Percentiles rank a stretch among this genome's conserved stretches.
Evolutionary conservation across 495 filamentous ascomycete genomes (phyloP).

Genomic region (Aspergillus homomorphus): DNA sequence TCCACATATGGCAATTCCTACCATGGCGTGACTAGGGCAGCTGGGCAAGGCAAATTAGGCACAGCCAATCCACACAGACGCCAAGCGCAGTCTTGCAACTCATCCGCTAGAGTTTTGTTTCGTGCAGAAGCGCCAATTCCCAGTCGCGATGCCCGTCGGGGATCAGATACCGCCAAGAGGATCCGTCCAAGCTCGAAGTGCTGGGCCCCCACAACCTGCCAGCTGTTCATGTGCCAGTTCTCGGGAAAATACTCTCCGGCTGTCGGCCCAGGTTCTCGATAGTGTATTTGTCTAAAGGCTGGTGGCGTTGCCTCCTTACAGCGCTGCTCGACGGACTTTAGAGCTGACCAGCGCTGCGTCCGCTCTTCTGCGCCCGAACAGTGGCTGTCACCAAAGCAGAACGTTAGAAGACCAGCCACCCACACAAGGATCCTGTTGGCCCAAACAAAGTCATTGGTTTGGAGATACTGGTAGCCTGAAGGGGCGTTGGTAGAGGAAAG

Average conservation of each 20-base stretch:
- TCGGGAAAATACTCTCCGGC: conserved; percentile 26
- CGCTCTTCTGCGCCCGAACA: neutral
- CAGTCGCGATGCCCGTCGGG: neutral
- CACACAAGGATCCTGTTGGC: conserved; percentile 27
- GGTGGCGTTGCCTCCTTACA: conserved; percentile 8
- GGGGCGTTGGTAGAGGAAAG: conserved; percentile 30
- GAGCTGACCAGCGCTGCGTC: neutral
- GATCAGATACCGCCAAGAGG: conserved; percentile 20
- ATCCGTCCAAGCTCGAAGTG: conserved; percentile 36
- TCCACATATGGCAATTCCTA: conserved; percentile 26
- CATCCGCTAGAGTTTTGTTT: conserved; percentile 9
- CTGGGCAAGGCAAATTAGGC: conserved; percentile 18
- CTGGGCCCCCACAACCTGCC: conserved; percentile 30
- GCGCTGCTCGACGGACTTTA: neutral
- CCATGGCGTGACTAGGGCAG: conserved; percentile 18
- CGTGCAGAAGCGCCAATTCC: neutral
- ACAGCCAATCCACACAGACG: conserved; percentile 20
- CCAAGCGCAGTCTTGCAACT: conserved; percentile 13
- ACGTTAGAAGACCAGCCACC: conserved; percentile 26
- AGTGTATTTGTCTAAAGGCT: conserved; percentile 20
- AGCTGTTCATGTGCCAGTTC: conserved; percentile 30
- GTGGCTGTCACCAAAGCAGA: conserved; percentile 22
- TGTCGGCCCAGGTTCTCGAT: conserved; percentile 8
- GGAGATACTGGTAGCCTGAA: conserved; percentile 20
- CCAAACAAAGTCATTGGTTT: conserved; percentile 26